Conservation (phyloP, 2,329 filamentous ascomycete species). For the Colletotrichum musae region DNA sequence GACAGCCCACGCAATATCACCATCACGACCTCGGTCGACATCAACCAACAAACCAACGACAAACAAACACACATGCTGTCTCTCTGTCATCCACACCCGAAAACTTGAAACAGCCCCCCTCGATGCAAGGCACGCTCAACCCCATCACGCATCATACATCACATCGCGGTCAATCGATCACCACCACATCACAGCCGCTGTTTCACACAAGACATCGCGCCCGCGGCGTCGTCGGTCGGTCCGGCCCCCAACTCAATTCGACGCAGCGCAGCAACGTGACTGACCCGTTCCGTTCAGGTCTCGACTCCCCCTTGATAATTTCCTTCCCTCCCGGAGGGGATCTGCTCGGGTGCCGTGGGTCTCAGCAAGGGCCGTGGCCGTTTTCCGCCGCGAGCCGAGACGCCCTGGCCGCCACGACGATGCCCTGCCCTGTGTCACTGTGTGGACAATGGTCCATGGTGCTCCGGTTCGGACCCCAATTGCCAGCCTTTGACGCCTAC, state of each 20-base stretch:
- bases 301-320: constrained; percentile 16
- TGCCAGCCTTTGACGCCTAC: not conserved
- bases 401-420: constrained; percentile 12
- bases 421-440: not conserved
- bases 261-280: not conserved
- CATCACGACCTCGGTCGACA: not conserved
- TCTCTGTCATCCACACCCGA: not conserved
- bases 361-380: constrained; percentile 27
- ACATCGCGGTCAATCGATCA: not conserved
- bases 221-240: constrained; percentile 35
- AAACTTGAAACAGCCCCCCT: constrained; percentile 36
- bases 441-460: no score
- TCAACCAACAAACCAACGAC: not conserved
- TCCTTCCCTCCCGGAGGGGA: constrained; percentile 19
- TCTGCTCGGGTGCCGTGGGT: constrained; percentile 32
- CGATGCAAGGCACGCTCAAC: not conserved
- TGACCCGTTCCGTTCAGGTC: constrained; percentile 15
- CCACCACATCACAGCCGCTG: not conserved
- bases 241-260: constrained; percentile 35
- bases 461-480: constrained; percentile 33
- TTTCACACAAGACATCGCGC: constrained; percentile 31
- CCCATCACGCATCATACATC: not conserved
- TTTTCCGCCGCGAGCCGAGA: constrained; percentile 30
- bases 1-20: not conserved
- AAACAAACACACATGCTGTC: no score